Evolutionary conservation across 2,329 filamentous ascomycete species (phyloP).

Genomic region (Pestalotiopsis sp.): DNA sequence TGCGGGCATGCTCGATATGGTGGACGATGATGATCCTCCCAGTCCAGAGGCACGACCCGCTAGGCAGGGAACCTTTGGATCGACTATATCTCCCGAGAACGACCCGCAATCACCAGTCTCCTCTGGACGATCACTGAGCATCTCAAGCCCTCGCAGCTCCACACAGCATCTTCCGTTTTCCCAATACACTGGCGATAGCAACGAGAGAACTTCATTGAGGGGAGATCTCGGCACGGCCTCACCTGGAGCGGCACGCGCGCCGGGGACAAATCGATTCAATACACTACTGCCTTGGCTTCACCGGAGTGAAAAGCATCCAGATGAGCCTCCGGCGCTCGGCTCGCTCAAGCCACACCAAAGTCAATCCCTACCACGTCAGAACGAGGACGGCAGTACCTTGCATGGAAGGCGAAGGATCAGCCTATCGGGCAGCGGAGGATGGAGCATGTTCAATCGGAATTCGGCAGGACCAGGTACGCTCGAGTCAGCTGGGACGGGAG

Average conservation of each 20-base stretch:
- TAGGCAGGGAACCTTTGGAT: constrained; percentile 38
- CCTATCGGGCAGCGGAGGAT: constrained; percentile 50
- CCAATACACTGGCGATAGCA: constrained; percentile 44
- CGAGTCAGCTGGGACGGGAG: constrained; percentile 33
- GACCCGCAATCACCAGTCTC: constrained; percentile 64
- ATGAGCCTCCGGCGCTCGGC: constrained; percentile 65
- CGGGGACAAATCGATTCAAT: constrained; percentile 47
- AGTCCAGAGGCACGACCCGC: constrained; percentile 37
- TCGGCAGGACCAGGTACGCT: constrained; percentile 48
- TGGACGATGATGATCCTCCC: constrained; percentile 60
- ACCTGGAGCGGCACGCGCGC: constrained; percentile 35
- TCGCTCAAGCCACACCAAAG: constrained; percentile 72
- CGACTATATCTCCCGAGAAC: constrained; percentile 37
- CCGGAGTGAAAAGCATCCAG: constrained; percentile 61
- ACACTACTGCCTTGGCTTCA: constrained; percentile 58
- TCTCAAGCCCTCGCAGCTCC: constrained; percentile 64
- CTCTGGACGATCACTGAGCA: constrained; percentile 56
- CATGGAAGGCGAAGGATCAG: constrained; percentile 59
- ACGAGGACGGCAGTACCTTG: constrained; percentile 56
- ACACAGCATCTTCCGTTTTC: constrained; percentile 59
- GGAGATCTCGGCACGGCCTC: constrained; percentile 39
- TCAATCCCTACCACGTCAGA: constrained; percentile 71
- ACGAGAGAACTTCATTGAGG: constrained; percentile 45
- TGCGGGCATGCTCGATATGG: constrained; percentile 64
- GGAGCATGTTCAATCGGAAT: constrained; percentile 58